Evolutionary conservation across 2,329 filamentous ascomycete species (phyloP).

Genomic region (Tolypocladium tropicale): DNA sequence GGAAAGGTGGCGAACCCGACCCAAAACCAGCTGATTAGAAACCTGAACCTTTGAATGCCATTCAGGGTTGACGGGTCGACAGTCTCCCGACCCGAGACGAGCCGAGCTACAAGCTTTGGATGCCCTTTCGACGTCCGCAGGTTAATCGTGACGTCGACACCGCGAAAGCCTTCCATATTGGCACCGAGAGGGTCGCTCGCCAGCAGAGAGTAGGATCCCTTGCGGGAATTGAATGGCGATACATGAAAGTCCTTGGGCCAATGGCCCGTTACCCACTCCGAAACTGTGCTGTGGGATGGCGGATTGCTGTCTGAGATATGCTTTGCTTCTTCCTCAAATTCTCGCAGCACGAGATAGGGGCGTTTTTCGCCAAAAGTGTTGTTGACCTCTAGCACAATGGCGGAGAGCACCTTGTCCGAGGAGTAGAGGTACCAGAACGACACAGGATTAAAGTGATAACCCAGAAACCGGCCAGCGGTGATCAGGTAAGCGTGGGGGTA

Average conservation of each 20-base stretch:
- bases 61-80: slow-evolving; percentile 39
- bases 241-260: slow-evolving; percentile 69
- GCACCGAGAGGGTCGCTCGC: slow-evolving; percentile 34
- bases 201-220: slow-evolving; percentile 41
- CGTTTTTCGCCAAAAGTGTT: slow-evolving; percentile 67
- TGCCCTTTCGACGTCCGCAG: slow-evolving; percentile 49
- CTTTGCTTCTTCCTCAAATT: slow-evolving; percentile 13
- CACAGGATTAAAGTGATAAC: slow-evolving; percentile 64
- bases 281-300: neutral
- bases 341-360: slow-evolving; percentile 17
- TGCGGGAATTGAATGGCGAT: slow-evolving; percentile 60
- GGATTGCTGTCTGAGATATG: slow-evolving; percentile 1
- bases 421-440: slow-evolving; percentile 75
- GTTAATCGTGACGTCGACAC: slow-evolving; percentile 50
- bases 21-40: slow-evolving; percentile 54
- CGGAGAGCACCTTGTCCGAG: slow-evolving; percentile 41
- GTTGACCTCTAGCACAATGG: slow-evolving; percentile 64
- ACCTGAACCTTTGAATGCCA: slow-evolving; percentile 28
- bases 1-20: slow-evolving; percentile 56
- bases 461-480: slow-evolving; percentile 58
- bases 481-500: slow-evolving; percentile 63
- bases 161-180: slow-evolving; percentile 23
- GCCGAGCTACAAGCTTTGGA: slow-evolving; percentile 49
- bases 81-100: slow-evolving; percentile 42
- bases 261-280: slow-evolving; percentile 30